Percentiles rank a stretch among this genome's conserved stretches.
phyloP scores from a whole-genome alignment of 257 asterid genomes.

The Gentiana straminea region DNA sequence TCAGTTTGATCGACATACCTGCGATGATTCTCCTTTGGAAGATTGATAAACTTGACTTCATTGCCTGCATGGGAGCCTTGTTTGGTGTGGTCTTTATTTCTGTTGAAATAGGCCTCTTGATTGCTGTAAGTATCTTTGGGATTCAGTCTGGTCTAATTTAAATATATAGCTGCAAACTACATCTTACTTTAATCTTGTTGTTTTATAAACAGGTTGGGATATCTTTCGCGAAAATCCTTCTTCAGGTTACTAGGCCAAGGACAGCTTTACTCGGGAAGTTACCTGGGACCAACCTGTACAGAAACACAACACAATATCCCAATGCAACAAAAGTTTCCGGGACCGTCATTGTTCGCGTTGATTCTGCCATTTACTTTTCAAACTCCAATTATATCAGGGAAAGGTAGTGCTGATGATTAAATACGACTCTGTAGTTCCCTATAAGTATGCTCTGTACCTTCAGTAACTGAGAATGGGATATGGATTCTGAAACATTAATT shows the following conservation, averaged over 20 bases:
- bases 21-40: slow-evolving; percentile 55
- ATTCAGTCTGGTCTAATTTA: background rate
- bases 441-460: too few relatives aligned
- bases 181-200: background rate
- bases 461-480: background rate
- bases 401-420: slow-evolving; percentile 29
- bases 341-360: slow-evolving; percentile 44
- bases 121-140: slow-evolving; percentile 33
- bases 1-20: slow-evolving; percentile 38
- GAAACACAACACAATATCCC: slow-evolving; percentile 65
- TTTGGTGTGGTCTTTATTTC: slow-evolving; percentile 56
- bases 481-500: background rate
- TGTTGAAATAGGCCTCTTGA: slow-evolving; percentile 63
- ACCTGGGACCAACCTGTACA: slow-evolving; percentile 51
- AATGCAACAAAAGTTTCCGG: slow-evolving; percentile 65
- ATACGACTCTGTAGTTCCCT: too few relatives aligned
- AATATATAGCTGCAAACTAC: background rate
- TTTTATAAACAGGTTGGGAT: slow-evolving; percentile 31
- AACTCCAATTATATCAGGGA: slow-evolving; percentile 64
- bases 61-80: slow-evolving; percentile 80
- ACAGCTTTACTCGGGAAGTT: slow-evolving; percentile 52
- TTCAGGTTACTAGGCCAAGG: slow-evolving; percentile 70
- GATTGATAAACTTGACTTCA: slow-evolving; percentile 65
- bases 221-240: slow-evolving; percentile 69
- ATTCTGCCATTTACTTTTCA: slow-evolving; percentile 68